Conservation (phyloP, 305 asterid species). For the Rubia occidens region DNA sequence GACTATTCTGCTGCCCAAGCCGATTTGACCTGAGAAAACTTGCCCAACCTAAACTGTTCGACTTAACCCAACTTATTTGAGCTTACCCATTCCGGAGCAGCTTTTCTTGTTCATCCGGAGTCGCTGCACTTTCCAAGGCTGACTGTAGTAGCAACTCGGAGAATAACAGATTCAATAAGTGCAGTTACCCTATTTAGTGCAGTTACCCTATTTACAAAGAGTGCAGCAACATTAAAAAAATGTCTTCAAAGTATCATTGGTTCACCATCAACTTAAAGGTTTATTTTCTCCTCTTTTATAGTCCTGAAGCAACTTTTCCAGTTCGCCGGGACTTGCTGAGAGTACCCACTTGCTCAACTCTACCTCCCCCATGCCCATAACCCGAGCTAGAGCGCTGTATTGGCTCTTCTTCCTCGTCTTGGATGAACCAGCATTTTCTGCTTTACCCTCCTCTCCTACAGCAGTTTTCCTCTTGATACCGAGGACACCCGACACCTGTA, state of each 20-base stretch:
- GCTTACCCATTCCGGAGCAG: no score
- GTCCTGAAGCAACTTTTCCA: slow-evolving; percentile 27
- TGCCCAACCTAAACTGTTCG: neutral
- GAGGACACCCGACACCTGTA: slow-evolving; percentile 19
- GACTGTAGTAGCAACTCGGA: neutral
- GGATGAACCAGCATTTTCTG: slow-evolving; percentile 18
- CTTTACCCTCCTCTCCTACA: slow-evolving; percentile 3
- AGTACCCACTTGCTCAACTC: slow-evolving; percentile 54
- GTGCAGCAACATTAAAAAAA: neutral
- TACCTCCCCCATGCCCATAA: slow-evolving; percentile 60
- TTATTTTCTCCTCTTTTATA: slow-evolving; percentile 24
- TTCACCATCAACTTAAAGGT: slow-evolving; percentile 12
- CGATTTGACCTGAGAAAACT: no score
- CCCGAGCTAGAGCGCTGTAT: slow-evolving; percentile 47
- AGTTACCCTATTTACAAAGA: neutral
- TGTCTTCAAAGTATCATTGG: neutral
- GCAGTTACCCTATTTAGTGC: neutral
- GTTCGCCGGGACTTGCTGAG: slow-evolving; percentile 37
- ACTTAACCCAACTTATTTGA: neutral
- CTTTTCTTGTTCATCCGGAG: no score
- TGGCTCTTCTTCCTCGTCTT: slow-evolving; percentile 43
- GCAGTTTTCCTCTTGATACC: slow-evolving; percentile 23
- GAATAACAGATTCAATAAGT: neutral
- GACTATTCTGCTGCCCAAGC: neutral
- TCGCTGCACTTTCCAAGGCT: neutral